Base-by-base conservation (phyloP, 2,329 filamentous ascomycete genomes). In the Ustilaginoidea virens region DNA sequence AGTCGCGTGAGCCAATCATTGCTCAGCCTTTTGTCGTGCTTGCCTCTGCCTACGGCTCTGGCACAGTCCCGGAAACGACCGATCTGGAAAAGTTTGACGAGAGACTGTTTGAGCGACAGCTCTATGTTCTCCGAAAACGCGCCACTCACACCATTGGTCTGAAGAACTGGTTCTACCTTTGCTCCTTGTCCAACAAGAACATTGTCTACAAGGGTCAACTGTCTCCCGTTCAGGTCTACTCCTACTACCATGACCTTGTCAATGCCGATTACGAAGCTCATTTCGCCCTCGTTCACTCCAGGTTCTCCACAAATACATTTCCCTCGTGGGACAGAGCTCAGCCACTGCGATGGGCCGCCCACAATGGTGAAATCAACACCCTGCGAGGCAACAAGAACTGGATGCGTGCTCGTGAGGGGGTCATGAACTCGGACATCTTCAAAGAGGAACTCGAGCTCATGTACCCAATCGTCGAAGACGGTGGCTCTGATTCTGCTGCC, bases 161-260 rank as follows among this genome's bases (percentile, higher is more conserved):
- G 32, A 83, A 92, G 58, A 94, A 94, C 57, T 96, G 87, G 87
- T 96, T 96, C 66, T 96, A 96, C 55, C 67, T 96, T 34, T 96
- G 87, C 68, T 93, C 85, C 28, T 62, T 96, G 41, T 90, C 77
- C 55, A 94, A 93, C 74, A 86, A 86, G 61, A 96, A 96, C 63
- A 96, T 96, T 58, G 82, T 96, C 35, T 96, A 96, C 70, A 96
- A 96, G 69, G 87, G 87, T 39, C 90, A 96, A 55, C 66, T 96
- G 40, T 80, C 87, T 25, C 87, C 87, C 15, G 74, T 87, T 17
- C 87, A 96, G 63, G 87, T 96, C 29, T 96, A 96, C 60, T 80
- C 92, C 52, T 96, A 96, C 63, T 96, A 92, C 60, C 82, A 94
- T 56, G 87, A 96, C 61, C 61, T 96, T 51, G 80, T 94, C 42